Evolutionary conservation across 768 basidiomycete genomes (phyloP), one percentile per base, ranked within the genome.

Genomic region (Kwoniella bestiolae): DNA sequence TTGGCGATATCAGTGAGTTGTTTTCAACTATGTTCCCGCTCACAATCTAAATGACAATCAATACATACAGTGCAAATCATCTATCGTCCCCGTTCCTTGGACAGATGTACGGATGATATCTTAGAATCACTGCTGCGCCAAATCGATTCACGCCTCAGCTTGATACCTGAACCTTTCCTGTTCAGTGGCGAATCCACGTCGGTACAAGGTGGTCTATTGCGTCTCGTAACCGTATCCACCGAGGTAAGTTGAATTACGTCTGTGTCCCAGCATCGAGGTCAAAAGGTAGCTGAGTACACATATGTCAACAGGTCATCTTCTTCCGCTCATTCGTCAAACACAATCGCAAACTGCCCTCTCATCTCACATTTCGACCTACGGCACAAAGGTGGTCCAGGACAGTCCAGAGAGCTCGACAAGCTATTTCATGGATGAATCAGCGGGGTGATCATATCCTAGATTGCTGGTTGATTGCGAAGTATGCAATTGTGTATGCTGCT

Each of bases 241-340:
- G 63, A 64, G 46, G 63, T 64, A 31, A 49, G 63, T n/a, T n/a
- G n/a, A n/a, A n/a, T n/a, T n/a, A n/a, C n/a, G n/a, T n/a, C n/a
- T n/a, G n/a, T n/a, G n/a, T n/a, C n/a, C n/a, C n/a, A n/a, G n/a
- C n/a, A n/a, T n/a, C n/a, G n/a, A n/a, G n/a, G n/a, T n/a, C n/a
- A n/a, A n/a, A n/a, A n/a, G n/a, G n/a, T n/a, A n/a, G n/a, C n/a
- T n/a, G n/a, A n/a, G n/a, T n/a, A n/a, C 41, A 2, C n/a, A 45
- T 35, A 12, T 44, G n/a, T n/a, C 32, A 32, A n/a, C 26, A 64
- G 63, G 47, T 57, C 5, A 56, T 64, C 21, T 64, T 64, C 34
- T 64, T 56, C 38, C 35, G 63, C 12, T 53, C 63, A 26, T 64
- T 64, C 52, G 63, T 64, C 46, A 64, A 64, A 46, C 52, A 57